Base-by-base conservation (phyloP, 2,329 filamentous ascomycete species). In the Bipolaris gigantea region DNA sequence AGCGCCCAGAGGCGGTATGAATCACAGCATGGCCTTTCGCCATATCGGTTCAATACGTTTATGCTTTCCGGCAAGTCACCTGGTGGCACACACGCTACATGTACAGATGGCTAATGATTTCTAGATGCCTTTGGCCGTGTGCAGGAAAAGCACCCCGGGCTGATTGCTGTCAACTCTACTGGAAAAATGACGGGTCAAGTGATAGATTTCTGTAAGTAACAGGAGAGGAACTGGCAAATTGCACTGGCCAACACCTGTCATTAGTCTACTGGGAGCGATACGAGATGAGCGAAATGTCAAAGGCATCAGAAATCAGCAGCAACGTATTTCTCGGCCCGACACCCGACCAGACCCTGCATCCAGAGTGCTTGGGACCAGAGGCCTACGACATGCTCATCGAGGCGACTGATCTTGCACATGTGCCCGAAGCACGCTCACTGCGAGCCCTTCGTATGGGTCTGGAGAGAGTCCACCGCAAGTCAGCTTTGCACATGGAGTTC, bases 201-300 rank as follows among this genome's bases (percentile, higher is more conserved):
- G 21, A 81, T 96, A 66, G 92, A 97, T 73, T 94, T 99, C 71
- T 90, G 82, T 84, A 73, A 75, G 80, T 74, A 25, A 23, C 0
- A 1, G 1, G 2, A 23, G 3, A 2, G 11, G 10, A 15, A 13
- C 21, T 5, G 16, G 4, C n/a, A 8, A 6, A 5, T 1, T 13
- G 2, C 25, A 30, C 36, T 48, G 30, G 19, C 53, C 51, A 27
- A 49, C 32, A n/a, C 33, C 5, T 15, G 8, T 10, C 18, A 15
- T 16, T 38, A 83, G 81, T 90, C 70, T 87, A 89, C 63, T 90
- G 91, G 77, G 94, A 99, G 74, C 84, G 92, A 53, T 76, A 85
- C 45, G 94, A 99, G 76, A 97, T 99, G 93, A 92, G 89, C 73
- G 83, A 83, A 55, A 97, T 97, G 93, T 92, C 93, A 10, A 85